phyloP scores from a whole-genome alignment of 257 asterid species.

The Voacanga thouarsii region DNA sequence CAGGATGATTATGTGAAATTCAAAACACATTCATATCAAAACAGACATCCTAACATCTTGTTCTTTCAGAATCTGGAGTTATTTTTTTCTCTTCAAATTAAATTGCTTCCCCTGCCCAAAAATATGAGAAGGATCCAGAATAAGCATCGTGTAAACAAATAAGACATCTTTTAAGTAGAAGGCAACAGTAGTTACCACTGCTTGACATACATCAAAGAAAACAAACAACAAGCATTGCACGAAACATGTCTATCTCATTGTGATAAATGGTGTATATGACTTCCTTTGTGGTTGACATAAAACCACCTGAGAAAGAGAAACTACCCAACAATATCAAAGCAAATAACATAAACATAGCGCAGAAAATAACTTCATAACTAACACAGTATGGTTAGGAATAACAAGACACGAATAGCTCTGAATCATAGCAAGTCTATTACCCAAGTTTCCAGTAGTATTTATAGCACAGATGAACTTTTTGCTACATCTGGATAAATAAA shows the following conservation, averaged over 20 bases:
- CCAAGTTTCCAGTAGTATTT: background rate
- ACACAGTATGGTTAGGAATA: background rate
- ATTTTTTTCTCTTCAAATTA: background rate
- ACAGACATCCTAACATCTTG: background rate
- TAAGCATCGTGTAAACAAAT: background rate
- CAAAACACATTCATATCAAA: background rate
- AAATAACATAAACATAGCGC: background rate
- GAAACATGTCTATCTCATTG: background rate
- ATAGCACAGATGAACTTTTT: background rate
- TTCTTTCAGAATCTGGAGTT: background rate
- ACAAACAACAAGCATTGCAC: background rate
- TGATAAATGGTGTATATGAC: background rate
- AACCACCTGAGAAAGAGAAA: background rate
- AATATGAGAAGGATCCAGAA: background rate
- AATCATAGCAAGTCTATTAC: background rate
- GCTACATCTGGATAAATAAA: background rate
- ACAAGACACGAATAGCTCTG: background rate
- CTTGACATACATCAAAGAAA: background rate
- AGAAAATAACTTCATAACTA: background rate
- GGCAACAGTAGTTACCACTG: background rate
- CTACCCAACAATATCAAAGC: background rate
- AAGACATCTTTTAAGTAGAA: background rate
- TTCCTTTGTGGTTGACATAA: background rate
- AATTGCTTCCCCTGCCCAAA: too few species aligned
- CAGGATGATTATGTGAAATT: background rate